A percentile compares a stretch with the other conserved stretches of the same genome.
These are phyloP conservation scores for Vitis rupestris DNA, from an alignment of 164 flowering plant species.

Conservation along the genomic window DNA sequence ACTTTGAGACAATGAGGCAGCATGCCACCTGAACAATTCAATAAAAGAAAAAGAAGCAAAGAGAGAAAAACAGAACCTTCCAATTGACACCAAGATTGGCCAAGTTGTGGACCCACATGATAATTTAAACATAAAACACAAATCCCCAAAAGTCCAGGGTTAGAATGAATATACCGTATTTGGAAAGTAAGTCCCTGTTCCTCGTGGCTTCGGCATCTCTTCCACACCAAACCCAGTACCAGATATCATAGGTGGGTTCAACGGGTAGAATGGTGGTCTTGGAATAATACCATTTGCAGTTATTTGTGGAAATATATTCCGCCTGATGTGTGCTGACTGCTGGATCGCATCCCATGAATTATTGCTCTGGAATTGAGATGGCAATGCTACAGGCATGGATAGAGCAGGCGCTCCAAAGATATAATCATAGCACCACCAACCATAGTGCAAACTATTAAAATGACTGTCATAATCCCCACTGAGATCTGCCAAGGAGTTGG, in stretches of 20 bases:
- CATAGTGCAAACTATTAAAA: conserved; percentile 28
- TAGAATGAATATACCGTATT: conserved; percentile 48
- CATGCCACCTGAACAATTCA: conserved; percentile 8
- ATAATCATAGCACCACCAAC: conserved; percentile 36
- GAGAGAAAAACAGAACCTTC: conserved; percentile 2
- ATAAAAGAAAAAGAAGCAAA: background rate
- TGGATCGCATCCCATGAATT: conserved; percentile 35
- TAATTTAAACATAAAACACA: background rate
- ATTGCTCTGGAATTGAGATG: conserved; percentile 26
- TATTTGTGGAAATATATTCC: conserved; percentile 26
- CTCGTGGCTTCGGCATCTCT: conserved; percentile 65
- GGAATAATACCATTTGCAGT: conserved; percentile 41
- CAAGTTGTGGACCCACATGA: background rate
- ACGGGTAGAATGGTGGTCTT: conserved; percentile 36
- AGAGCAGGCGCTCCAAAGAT: conserved; percentile 16
- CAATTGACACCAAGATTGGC: conserved; percentile 2
- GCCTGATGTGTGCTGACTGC: conserved; percentile 31
- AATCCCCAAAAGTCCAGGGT: background rate
- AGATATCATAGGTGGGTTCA: conserved; percentile 33
- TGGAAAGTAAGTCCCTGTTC: conserved; percentile 84
- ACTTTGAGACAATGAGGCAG: conserved; percentile 7
- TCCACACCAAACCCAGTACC: conserved; percentile 41
- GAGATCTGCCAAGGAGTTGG: conserved; percentile 35
- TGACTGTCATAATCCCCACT: conserved; percentile 49
- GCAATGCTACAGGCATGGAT: conserved; percentile 22